Evolutionary conservation across 257 asterid species (phyloP).

Genomic region (Lavandula angustifolia): DNA sequence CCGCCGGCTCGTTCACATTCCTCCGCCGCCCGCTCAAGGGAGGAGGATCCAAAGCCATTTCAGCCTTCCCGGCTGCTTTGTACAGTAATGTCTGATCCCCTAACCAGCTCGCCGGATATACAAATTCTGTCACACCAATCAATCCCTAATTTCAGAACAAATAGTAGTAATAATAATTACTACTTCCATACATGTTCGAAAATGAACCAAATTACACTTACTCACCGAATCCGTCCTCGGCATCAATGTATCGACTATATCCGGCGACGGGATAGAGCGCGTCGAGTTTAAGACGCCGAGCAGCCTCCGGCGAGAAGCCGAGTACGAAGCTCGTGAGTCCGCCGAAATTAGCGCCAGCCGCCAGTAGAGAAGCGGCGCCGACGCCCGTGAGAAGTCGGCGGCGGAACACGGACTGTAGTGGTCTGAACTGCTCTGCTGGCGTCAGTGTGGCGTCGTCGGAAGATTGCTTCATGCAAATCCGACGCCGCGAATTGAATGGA

Average conservation of each 20-base stretch:
- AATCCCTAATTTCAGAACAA: constrained; percentile 20
- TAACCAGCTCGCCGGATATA: constrained; percentile 81
- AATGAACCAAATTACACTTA: constrained; percentile 14
- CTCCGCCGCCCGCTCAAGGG: constrained; percentile 43
- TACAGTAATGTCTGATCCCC: constrained; percentile 83
- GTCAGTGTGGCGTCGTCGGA: constrained; percentile 44
- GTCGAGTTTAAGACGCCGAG: constrained; percentile 75
- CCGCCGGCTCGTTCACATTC: constrained; percentile 64
- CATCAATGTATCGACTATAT: constrained; percentile 62
- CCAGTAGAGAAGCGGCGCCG: constrained; percentile 65
- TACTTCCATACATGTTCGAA: not conserved
- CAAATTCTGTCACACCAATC: constrained; percentile 58
- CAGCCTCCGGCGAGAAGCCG: constrained; percentile 68
- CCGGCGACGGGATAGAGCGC: constrained; percentile 79
- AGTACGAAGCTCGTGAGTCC: constrained; percentile 75
- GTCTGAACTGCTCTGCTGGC: constrained; percentile 58
- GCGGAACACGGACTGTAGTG: constrained; percentile 68
- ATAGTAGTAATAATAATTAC: not conserved
- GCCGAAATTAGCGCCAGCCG: constrained; percentile 77
- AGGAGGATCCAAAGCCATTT: constrained; percentile 75
- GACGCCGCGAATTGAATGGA: constrained; percentile 28
- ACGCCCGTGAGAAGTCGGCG: constrained; percentile 67
- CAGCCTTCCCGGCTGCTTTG: constrained; percentile 78
- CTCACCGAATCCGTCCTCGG: constrained; percentile 75
- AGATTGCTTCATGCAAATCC: constrained; percentile 46